A percentile compares a stretch with the other conserved stretches of the same genome.
Conservation (phyloP, 2,329 filamentous ascomycete genomes). For the Talaromyces albobiverticillius region DNA sequence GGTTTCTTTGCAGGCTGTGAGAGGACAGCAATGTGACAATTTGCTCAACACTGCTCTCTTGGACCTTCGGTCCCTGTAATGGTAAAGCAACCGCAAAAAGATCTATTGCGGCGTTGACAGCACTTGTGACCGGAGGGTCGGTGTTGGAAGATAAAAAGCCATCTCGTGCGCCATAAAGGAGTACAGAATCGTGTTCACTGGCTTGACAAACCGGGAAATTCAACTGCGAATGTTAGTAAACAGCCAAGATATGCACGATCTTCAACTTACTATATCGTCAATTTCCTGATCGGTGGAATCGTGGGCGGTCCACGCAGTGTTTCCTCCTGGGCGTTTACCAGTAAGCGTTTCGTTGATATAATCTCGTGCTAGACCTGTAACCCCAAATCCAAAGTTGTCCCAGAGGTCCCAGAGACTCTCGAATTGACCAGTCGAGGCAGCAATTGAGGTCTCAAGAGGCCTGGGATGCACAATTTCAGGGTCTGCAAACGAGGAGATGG, state of each 20-base stretch:
- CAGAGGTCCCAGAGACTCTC: slow-evolving; percentile 93
- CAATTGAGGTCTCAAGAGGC: slow-evolving; percentile 85
- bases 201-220: slow-evolving; percentile 71
- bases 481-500: slow-evolving; percentile 88
- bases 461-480: slow-evolving; percentile 70
- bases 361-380: slow-evolving; percentile 78
- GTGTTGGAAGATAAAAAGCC: slow-evolving; percentile 50
- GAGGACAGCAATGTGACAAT: slow-evolving; percentile 86
- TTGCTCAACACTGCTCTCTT: slow-evolving; percentile 94
- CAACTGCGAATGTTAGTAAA: slow-evolving; percentile 31
- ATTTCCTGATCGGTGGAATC: slow-evolving; percentile 38
- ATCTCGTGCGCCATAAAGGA: slow-evolving; percentile 63
- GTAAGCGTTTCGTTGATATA: slow-evolving; percentile 70
- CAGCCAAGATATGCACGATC: too few species aligned
- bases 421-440: slow-evolving; percentile 82
- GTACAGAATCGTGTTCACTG: slow-evolving; percentile 83
- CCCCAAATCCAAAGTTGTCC: slow-evolving; percentile 92
- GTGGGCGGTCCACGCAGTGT: slow-evolving; percentile 40
- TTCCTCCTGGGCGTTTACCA: slow-evolving; percentile 64
- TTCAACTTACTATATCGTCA: slow-evolving; percentile 40
- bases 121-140: slow-evolving; percentile 84
- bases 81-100: slow-evolving; percentile 90
- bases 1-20: slow-evolving; percentile 75
- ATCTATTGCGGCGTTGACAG: slow-evolving; percentile 90
- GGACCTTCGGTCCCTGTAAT: slow-evolving; percentile 82